These are phyloP conservation scores for Chamaecyparis obtusa DNA, from an alignment of 75 land plant species.

Conservation along the genomic window DNA sequence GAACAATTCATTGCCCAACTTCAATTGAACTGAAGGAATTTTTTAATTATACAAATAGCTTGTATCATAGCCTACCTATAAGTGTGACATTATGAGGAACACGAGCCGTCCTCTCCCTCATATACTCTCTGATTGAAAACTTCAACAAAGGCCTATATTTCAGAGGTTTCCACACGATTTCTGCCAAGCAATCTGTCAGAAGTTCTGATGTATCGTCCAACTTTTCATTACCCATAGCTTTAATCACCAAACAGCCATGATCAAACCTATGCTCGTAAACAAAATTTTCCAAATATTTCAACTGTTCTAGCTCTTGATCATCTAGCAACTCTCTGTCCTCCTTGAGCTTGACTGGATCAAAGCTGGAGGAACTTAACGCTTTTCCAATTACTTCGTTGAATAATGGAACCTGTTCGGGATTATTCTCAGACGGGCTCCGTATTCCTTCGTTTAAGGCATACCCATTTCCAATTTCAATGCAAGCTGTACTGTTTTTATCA, in stretches of 20 bases:
- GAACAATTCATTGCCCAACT: too few species aligned
- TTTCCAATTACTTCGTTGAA: neutral
- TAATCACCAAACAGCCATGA: conserved; percentile 42
- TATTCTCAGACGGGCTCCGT: neutral
- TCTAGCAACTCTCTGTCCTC: conserved; percentile 26
- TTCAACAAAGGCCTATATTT: conserved; percentile 51
- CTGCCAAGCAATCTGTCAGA: conserved; percentile 80
- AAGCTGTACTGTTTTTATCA: neutral
- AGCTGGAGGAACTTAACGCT: neutral
- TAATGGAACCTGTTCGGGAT: neutral
- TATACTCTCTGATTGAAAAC: conserved; percentile 61
- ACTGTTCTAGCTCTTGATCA: conserved; percentile 24
- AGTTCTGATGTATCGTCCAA: conserved; percentile 41
- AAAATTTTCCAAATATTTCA: conserved; percentile 36
- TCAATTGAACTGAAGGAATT: too few species aligned
- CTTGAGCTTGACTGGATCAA: conserved; percentile 4
- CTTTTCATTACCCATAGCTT: conserved; percentile 51
- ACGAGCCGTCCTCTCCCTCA: conserved; percentile 58
- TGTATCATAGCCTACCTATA: conserved; percentile 40
- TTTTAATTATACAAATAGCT: too few species aligned
- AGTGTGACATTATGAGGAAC: conserved; percentile 74
- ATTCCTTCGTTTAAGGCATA: neutral
- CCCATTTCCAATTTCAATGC: neutral
- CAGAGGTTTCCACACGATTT: conserved; percentile 59
- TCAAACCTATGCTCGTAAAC: conserved; percentile 24